phyloP scores from a whole-genome alignment of 495 filamentous ascomycete species.

The Aspergillus campestris region DNA sequence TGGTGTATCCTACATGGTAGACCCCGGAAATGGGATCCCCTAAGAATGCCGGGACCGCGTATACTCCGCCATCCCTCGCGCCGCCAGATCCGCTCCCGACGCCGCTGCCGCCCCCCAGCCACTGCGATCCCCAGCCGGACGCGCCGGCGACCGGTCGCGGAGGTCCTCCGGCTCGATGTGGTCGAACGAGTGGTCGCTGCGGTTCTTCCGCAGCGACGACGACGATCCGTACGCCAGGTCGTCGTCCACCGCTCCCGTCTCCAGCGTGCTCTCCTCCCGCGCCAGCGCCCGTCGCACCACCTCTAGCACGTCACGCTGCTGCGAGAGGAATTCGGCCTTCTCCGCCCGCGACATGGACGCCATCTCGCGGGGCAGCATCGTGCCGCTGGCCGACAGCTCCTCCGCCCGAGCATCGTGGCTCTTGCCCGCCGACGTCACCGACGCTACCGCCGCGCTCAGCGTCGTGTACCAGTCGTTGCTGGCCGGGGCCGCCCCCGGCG shows the following conservation, averaged over 20 bases:
- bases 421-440: constrained; percentile 32
- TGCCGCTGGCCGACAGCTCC: constrained; percentile 48
- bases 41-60: constrained; percentile 6
- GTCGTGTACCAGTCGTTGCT: constrained; percentile 56
- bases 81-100: constrained; percentile 24
- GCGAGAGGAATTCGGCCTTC: constrained; percentile 58
- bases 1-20: background rate
- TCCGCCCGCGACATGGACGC: constrained; percentile 47
- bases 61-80: constrained; percentile 22
- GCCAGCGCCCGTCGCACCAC: constrained; percentile 66
- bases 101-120: constrained; percentile 28
- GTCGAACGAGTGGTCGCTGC: constrained; percentile 73
- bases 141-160: constrained; percentile 19
- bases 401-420: constrained; percentile 43
- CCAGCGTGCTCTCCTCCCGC: constrained; percentile 53
- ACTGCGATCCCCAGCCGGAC: constrained; percentile 27
- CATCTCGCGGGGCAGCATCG: constrained; percentile 59
- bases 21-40: background rate
- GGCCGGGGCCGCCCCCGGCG: constrained; percentile 33
- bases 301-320: constrained; percentile 64
- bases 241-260: constrained; percentile 31
- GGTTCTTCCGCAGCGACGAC: constrained; percentile 55
- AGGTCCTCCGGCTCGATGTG: constrained; percentile 68
- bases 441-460: constrained; percentile 58
- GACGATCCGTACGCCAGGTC: constrained; percentile 37